phyloP scores from a whole-genome alignment of 306 rosid genomes.

The Sicyos edulis region DNA sequence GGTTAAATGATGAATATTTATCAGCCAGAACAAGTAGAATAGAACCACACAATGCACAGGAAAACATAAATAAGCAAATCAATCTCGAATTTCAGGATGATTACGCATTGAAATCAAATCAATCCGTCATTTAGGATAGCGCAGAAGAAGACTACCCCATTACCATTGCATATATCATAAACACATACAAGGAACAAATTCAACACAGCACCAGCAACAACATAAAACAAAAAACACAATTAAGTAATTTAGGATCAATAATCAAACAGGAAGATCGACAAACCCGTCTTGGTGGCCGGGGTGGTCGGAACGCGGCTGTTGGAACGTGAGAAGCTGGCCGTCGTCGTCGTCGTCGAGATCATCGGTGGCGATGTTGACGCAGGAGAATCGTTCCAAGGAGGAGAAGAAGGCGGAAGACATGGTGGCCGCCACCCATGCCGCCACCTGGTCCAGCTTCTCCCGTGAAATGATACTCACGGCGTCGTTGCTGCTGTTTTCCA shows the following conservation, averaged over 20 bases:
- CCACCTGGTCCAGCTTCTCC: slow-evolving; percentile 19
- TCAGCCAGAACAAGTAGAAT: not conserved
- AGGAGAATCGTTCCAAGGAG: slow-evolving; percentile 18
- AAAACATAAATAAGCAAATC: too few species aligned
- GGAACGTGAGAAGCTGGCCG: not conserved
- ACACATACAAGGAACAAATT: slow-evolving; percentile 7
- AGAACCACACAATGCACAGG: too few species aligned
- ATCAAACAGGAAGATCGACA: slow-evolving; percentile 18
- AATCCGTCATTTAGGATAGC: slow-evolving; percentile 3
- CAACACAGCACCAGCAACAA: not conserved
- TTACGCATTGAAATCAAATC: not conserved
- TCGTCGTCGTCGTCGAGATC: slow-evolving; percentile 8
- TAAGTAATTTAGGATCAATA: not conserved
- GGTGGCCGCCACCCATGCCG: slow-evolving; percentile 18
- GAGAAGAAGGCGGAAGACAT: slow-evolving; percentile 18
- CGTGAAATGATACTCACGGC: slow-evolving; percentile 13
- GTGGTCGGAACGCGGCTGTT: not conserved
- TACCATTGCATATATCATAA: not conserved
- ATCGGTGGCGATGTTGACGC: slow-evolving; percentile 14
- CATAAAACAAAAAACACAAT: not conserved
- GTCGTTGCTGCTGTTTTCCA: not conserved
- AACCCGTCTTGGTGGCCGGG: slow-evolving; percentile 6
- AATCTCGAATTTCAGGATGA: not conserved
- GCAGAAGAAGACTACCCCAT: not conserved
- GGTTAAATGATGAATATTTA: not conserved